These are phyloP conservation scores for Kazachstania taianensis DNA, from an alignment of 805 yeast species.

Conservation along the genomic window DNA sequence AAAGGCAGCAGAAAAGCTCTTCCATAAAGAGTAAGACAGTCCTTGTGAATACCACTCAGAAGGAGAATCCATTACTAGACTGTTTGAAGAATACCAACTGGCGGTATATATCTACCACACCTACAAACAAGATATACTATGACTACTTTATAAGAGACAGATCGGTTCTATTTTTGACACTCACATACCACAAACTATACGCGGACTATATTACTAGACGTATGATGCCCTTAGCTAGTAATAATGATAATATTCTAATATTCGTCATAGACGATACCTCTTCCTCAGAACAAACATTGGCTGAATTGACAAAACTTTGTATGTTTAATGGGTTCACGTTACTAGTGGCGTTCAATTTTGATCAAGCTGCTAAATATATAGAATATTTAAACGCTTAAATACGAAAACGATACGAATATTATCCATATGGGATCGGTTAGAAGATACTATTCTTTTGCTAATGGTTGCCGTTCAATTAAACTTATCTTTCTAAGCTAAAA, in stretches of 20 bases:
- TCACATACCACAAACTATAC: slow-evolving; percentile 65
- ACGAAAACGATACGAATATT: too few relatives aligned
- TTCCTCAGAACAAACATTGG: slow-evolving; percentile 37
- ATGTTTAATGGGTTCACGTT: slow-evolving; percentile 34
- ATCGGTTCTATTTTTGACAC: slow-evolving; percentile 50
- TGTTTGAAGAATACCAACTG: slow-evolving; percentile 45
- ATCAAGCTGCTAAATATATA: slow-evolving; percentile 42
- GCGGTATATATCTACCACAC: slow-evolving; percentile 34
- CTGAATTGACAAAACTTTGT: slow-evolving; percentile 33
- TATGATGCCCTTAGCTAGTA: slow-evolving; percentile 33
- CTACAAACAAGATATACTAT: slow-evolving; percentile 36
- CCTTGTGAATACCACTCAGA: slow-evolving; percentile 54
- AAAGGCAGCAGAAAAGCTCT: background rate
- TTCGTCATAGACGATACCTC: slow-evolving; percentile 47
- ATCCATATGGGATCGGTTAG: too few relatives aligned
- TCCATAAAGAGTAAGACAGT: slow-evolving; percentile 27
- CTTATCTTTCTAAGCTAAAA: too few relatives aligned
- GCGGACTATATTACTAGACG: slow-evolving; percentile 64
- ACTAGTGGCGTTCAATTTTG: slow-evolving; percentile 36
- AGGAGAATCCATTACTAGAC: slow-evolving; percentile 59
- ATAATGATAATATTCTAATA: slow-evolving; percentile 43
- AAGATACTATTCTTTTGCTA: too few relatives aligned
- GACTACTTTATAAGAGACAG: slow-evolving; percentile 58
- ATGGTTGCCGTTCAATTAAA: too few relatives aligned
- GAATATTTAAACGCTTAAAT: slow-evolving; percentile 28